phyloP scores from a whole-genome alignment of 768 basidiomycete genomes.

The Agrocybe pediades region DNA sequence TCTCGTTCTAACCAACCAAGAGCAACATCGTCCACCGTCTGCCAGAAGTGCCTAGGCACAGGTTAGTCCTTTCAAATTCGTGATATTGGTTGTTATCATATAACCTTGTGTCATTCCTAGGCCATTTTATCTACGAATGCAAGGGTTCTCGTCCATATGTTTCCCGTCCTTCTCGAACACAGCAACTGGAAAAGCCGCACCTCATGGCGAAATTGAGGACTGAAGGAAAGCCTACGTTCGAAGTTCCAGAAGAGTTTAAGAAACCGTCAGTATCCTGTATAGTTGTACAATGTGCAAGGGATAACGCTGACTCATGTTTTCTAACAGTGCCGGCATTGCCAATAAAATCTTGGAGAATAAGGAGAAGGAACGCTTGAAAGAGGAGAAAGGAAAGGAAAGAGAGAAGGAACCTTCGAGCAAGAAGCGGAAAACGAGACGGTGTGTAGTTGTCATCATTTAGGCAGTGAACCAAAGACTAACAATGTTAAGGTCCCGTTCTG shows the following conservation, averaged over 20 bases:
- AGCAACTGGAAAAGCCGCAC: slow-evolving; percentile 80
- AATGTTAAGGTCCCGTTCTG: slow-evolving; percentile 17
- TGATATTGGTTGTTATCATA: slow-evolving; percentile 4
- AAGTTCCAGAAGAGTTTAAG: slow-evolving; percentile 92
- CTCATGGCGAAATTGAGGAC: slow-evolving; percentile 65
- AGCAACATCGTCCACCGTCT: slow-evolving; percentile 67
- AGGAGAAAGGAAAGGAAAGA: slow-evolving; percentile 34
- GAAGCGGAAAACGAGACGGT: slow-evolving; percentile 39
- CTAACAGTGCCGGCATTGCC: slow-evolving; percentile 70
- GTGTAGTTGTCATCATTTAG: slow-evolving; percentile 3
- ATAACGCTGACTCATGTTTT: slow-evolving; percentile 1
- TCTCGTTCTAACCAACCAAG: slow-evolving; percentile 61
- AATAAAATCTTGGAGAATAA: slow-evolving; percentile 82
- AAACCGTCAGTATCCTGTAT: slow-evolving; percentile 55
- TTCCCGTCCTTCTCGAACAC: slow-evolving; percentile 85
- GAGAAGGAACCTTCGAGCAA: slow-evolving; percentile 39
- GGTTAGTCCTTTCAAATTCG: slow-evolving; percentile 39
- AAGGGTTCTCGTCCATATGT: slow-evolving; percentile 80
- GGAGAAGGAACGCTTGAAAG: slow-evolving; percentile 70
- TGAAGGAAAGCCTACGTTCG: slow-evolving; percentile 75
- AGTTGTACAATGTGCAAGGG: background rate
- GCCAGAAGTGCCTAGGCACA: slow-evolving; percentile 79
- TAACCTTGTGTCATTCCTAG: slow-evolving; percentile 34
- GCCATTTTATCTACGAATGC: slow-evolving; percentile 93
- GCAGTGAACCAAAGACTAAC: background rate